Base-by-base conservation (phyloP, 1,284 basidiomycete species). In the Ustilago nuda region DNA sequence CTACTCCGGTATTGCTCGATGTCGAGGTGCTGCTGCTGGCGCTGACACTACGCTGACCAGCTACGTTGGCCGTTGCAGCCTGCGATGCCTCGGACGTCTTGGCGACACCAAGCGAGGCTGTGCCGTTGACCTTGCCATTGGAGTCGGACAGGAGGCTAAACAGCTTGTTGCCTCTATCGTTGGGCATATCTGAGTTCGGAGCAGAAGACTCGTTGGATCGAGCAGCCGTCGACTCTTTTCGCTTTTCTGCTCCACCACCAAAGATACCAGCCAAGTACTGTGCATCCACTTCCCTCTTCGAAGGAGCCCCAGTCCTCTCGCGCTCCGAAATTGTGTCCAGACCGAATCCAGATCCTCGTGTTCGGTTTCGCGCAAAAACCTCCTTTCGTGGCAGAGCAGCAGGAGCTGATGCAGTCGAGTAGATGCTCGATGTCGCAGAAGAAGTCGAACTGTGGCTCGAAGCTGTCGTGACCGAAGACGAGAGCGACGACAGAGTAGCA, bases 191-290 rank as follows among this genome's bases (percentile, higher is more conserved):
- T 17, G 35, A 43, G 12, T 3, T 46, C 30, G 17, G 30, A n/a
- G 17, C 33, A 19, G 33, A 19, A 15, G 4, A 32, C 46, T 66
- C 70, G 30, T 17, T 56, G n/a, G 68, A 9, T 8, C 56, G 54
- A 32, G 27, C 23, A 15, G 13, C 35, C 9, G 50, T 13, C 2
- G 58, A 41, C 41, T 75, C 67, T 48, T 52, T 67, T 3, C 61
- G 50, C 61, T 63, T 74, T 39, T 48, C 45, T 53, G 45, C 30
- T 19, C 60, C 73, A 19, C 79, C 79, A 50, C 79, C 79, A 66
- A 80, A 80, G 66, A 80, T 79, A 17, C 62, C 74, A 19, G 79
- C 79, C 30, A 80, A 46, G 23, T 80, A 80, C 52, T 70, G 77
- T 13, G 79, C 79, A 50, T 80, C 79, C 33, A 80, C 64, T 30